Conservation (phyloP, 371 early-diverging fungal genomes). For the Blakeslea trispora region DNA sequence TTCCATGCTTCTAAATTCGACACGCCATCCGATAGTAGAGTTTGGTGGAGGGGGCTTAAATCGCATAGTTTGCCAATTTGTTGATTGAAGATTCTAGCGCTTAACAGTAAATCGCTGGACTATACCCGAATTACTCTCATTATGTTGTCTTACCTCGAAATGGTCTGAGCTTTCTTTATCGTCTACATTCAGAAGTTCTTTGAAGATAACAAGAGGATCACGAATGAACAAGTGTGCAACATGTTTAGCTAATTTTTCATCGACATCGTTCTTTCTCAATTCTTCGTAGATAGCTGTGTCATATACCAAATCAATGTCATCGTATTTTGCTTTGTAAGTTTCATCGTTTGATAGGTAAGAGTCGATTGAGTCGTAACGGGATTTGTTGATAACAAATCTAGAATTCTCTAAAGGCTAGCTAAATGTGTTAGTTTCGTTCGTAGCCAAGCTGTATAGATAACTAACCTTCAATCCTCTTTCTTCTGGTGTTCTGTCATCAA, state of each 20-base stretch:
- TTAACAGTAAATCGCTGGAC: not conserved
- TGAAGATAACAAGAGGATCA: conserved; percentile 96
- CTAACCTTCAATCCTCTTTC: conserved; percentile 88
- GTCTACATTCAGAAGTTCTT: conserved; percentile 88
- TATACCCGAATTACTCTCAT: not conserved
- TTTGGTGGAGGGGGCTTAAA: conserved; percentile 98
- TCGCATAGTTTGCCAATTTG: conserved; percentile 99
- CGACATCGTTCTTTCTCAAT: conserved; percentile 77
- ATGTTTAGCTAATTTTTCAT: conserved; percentile 91
- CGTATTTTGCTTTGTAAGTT: conserved; percentile 86
- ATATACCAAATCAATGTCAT: conserved; percentile 88
- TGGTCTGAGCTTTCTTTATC: conserved; percentile 86
- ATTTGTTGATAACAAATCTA: conserved; percentile 88
- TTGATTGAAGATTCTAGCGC: conserved; percentile 92
- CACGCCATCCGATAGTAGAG: conserved; percentile 93
- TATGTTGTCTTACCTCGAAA: conserved; percentile 77
- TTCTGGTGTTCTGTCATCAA: conserved; percentile 94
- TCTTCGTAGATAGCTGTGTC: conserved; percentile 79
- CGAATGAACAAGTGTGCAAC: conserved; percentile 97
- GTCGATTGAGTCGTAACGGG: conserved; percentile 96
- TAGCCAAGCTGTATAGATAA: not conserved
- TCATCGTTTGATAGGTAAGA: conserved; percentile 86
- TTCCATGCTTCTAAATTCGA: conserved; percentile 99
- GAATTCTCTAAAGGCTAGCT: conserved; percentile 68
- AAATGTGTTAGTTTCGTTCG: not conserved